These are phyloP conservation scores for Fennellomyces sp. DNA, from an alignment of 371 early-diverging fungal species.

Conservation along the genomic window DNA sequence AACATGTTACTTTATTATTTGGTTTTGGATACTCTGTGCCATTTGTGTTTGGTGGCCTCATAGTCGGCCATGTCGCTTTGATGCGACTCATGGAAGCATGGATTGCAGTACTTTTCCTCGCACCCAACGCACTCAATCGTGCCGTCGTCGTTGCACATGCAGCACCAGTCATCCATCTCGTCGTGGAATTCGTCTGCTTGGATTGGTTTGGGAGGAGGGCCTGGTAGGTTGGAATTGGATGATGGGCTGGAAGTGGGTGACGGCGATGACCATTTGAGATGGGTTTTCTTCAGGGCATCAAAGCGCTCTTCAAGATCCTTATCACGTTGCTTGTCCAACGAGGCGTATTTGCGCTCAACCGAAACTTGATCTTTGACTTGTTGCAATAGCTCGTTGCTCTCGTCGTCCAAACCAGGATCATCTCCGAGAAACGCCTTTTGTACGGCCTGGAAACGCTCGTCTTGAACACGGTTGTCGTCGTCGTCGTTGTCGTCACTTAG, in stretches of 20 bases:
- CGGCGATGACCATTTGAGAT: no score
- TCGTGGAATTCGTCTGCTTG: slow-evolving; percentile 37
- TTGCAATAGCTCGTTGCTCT: slow-evolving; percentile 35
- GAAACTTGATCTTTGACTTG: slow-evolving; percentile 40
- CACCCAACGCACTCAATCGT: slow-evolving; percentile 58
- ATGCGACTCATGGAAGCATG: slow-evolving; percentile 60
- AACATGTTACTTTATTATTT: neutral
- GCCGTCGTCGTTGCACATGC: slow-evolving; percentile 71
- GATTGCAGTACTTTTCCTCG: slow-evolving; percentile 58
- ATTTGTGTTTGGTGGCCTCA: slow-evolving; percentile 30
- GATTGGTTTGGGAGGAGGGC: slow-evolving; percentile 52
- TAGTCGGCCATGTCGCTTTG: slow-evolving; percentile 38
- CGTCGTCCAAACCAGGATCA: slow-evolving; percentile 23
- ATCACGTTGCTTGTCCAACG: slow-evolving; percentile 30
- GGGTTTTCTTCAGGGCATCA: slow-evolving; percentile 30
- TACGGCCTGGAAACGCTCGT: neutral
- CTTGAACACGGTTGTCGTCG: slow-evolving; percentile 11
- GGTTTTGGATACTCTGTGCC: slow-evolving; percentile 13
- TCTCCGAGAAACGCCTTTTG: slow-evolving; percentile 24
- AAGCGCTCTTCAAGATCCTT: slow-evolving; percentile 41
- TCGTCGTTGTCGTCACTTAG: slow-evolving; percentile 15
- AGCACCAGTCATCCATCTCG: slow-evolving; percentile 67
- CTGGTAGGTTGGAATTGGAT: slow-evolving; percentile 19
- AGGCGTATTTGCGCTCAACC: slow-evolving; percentile 47
- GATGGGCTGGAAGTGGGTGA: slow-evolving; percentile 6